Conservation (phyloP, 306 rosid species). For the Trichosanthes truncata region DNA sequence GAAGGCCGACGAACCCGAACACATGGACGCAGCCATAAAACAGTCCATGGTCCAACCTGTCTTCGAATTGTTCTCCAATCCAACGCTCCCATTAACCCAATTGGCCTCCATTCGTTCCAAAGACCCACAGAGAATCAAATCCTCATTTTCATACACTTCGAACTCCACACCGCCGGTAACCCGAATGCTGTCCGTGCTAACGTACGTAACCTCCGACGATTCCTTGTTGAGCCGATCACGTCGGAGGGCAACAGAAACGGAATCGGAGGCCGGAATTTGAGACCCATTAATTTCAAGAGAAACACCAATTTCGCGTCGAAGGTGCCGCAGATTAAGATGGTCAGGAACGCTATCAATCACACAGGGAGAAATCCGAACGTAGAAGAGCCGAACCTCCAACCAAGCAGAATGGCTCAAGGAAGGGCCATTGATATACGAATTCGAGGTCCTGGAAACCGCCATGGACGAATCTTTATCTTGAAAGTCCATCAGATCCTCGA, state of each 20-base stretch:
- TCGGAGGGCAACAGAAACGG: slow-evolving; percentile 44
- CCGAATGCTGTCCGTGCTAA: slow-evolving; percentile 70
- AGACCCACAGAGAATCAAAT: slow-evolving; percentile 62
- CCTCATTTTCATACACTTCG: slow-evolving; percentile 72
- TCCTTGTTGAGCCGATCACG: slow-evolving; percentile 58
- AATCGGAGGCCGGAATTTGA: slow-evolving; percentile 30
- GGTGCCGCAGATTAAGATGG: slow-evolving; percentile 45
- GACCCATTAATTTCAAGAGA: slow-evolving; percentile 53
- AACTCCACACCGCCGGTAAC: slow-evolving; percentile 57
- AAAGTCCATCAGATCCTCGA: slow-evolving; percentile 35
- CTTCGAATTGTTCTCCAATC: slow-evolving; percentile 29
- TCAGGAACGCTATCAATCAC: slow-evolving; percentile 47
- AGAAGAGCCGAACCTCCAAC: slow-evolving; percentile 56
- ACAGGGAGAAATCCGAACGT: slow-evolving; percentile 59
- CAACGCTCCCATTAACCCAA: slow-evolving; percentile 36
- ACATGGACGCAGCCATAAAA: slow-evolving; percentile 42
- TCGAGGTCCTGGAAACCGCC: slow-evolving; percentile 31
- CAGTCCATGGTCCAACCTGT: slow-evolving; percentile 74
- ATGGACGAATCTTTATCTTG: slow-evolving; percentile 26
- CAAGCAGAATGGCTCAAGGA: slow-evolving; percentile 39
- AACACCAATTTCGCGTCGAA: slow-evolving; percentile 51
- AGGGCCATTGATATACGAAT: slow-evolving; percentile 28
- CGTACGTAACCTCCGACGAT: slow-evolving; percentile 73
- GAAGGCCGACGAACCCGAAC: slow-evolving; percentile 55
- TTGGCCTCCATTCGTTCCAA: slow-evolving; percentile 57